Evolutionary conservation across 2,329 filamentous ascomycete species (phyloP), one percentile per base, ranked within the genome.

Genomic region (Fusarium sp.): DNA sequence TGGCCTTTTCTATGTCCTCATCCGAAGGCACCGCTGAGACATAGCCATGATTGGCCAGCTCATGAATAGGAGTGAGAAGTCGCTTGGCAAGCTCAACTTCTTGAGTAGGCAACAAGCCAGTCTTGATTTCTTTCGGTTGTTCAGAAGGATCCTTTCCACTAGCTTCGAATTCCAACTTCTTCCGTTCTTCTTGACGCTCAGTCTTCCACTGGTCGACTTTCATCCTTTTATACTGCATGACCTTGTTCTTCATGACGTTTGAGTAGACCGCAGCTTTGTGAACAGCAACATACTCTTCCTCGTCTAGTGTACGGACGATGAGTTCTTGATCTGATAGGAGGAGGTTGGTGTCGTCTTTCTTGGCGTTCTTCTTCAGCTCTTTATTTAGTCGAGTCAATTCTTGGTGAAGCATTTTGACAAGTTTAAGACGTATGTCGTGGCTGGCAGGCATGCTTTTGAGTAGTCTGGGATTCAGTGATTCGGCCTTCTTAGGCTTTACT

Each of bases 221-320:
- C 92, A 97, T 95, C 67, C 91, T 91, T 76, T 91, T 93, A 77
- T 94, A 90, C 45, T 86, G 85, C 73, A 92, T 86, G 63, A 98
- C 91, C 34, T 90, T 90, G 71, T 94, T 92, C 77, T 95, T 97
- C 78, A 98, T 89, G 27, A 94, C 84, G 74, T 97, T 97, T 10
- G 87, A 84, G 76, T 99, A 99, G 29, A 98, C 89, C 0, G 86
- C 81, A 3, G 86, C 82, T 64, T 91, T 91, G 18, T 90, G 89
- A 15, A 84, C 84, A 2, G 94, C 94, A 10, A 89, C 83, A 38
- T 88, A 88, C 77, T 97, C 90, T 81, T 99, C 97, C 65, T 95
- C 89, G 71, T 95, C 91, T 3, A 95, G 82, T 1, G 89, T 88
- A 66, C 89, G 83, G 71, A 86, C 88, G 66, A 94, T 91, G 24